Percentiles rank a stretch among this genome's conserved stretches.
phyloP scores from a whole-genome alignment of 148 eudicot genomes.

The Diospyros lotus region DNA sequence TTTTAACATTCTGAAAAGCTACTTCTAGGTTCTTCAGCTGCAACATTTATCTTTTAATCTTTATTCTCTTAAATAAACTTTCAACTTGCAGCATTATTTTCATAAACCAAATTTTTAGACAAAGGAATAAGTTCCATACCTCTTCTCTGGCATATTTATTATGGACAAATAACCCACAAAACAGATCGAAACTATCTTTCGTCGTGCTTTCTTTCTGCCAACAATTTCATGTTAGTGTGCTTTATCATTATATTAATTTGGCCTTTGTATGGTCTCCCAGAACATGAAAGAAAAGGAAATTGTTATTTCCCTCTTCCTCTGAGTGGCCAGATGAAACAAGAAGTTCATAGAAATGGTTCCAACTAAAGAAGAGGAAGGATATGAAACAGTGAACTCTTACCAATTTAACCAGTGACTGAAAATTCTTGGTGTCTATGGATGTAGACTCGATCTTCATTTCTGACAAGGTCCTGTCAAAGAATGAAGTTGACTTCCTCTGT shows the following conservation, averaged over 20 bases:
- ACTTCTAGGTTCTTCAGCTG: conserved; percentile 42
- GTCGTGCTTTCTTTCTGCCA: conserved; percentile 52
- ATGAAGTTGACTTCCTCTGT: background rate
- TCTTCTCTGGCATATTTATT: conserved; percentile 38
- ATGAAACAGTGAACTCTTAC: conserved; percentile 22
- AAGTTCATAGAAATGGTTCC: background rate
- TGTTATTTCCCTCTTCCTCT: no score
- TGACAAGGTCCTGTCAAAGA: conserved; percentile 39
- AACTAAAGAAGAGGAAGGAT: background rate
- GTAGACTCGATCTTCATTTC: conserved; percentile 49
- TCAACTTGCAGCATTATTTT: background rate
- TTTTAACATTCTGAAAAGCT: conserved; percentile 36
- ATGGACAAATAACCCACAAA: conserved; percentile 41
- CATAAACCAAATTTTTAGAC: background rate
- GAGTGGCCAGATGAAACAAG: no score
- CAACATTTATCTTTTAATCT: background rate
- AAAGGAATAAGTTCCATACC: conserved; percentile 18
- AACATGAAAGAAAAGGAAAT: background rate
- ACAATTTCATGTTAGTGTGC: conserved; percentile 4
- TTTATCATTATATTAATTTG: background rate
- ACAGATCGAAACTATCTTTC: conserved; percentile 54
- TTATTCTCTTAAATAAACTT: background rate
- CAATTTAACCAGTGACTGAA: conserved; percentile 44
- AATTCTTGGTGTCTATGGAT: conserved; percentile 52
- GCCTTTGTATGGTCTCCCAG: background rate